These are phyloP conservation scores for Emmonsiellopsis sp. DNA, from an alignment of 2,329 filamentous ascomycete species.

Conservation along the genomic window DNA sequence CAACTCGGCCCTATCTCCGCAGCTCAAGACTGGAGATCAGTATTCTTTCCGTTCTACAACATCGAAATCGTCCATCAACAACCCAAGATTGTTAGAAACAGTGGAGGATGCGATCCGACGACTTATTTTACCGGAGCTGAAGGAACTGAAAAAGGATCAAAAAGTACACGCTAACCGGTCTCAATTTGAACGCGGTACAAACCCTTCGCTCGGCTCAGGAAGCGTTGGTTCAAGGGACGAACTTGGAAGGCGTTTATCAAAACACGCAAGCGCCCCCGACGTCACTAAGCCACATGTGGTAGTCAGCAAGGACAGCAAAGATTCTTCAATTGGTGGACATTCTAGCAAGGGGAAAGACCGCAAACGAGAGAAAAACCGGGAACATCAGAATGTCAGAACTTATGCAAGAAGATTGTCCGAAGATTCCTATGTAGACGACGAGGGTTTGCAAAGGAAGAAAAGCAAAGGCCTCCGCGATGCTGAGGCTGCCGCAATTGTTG, in stretches of 20 bases:
- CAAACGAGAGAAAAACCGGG: constrained; percentile 43
- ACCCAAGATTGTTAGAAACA: constrained; percentile 80
- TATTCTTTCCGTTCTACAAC: constrained; percentile 52
- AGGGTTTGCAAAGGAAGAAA: constrained; percentile 44
- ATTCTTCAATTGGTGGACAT: constrained; percentile 44
- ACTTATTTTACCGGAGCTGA: constrained; percentile 83
- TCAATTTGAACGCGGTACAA: constrained; percentile 57
- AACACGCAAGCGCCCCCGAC: constrained; percentile 51
- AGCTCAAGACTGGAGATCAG: constrained; percentile 47
- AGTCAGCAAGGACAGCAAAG: constrained; percentile 49
- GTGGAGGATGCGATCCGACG: constrained; percentile 89
- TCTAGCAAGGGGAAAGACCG: constrained; percentile 42
- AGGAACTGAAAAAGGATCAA: constrained; percentile 82
- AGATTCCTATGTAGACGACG: constrained; percentile 42
- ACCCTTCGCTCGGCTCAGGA: constrained; percentile 52
- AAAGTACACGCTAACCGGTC: constrained; percentile 64
- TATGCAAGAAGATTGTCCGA: constrained; percentile 37
- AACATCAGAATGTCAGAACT: constrained; percentile 38
- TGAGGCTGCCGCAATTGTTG: constrained; percentile 47
- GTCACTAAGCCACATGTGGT: constrained; percentile 54
- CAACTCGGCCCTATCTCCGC: constrained; percentile 44
- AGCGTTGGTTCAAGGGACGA: constrained; percentile 49
- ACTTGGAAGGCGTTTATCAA: constrained; percentile 44
- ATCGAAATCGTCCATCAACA: constrained; percentile 72
- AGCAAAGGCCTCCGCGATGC: constrained; percentile 48